Conservation (phyloP, 1,284 basidiomycete species). For the Melampsora larici-populina region DNA sequence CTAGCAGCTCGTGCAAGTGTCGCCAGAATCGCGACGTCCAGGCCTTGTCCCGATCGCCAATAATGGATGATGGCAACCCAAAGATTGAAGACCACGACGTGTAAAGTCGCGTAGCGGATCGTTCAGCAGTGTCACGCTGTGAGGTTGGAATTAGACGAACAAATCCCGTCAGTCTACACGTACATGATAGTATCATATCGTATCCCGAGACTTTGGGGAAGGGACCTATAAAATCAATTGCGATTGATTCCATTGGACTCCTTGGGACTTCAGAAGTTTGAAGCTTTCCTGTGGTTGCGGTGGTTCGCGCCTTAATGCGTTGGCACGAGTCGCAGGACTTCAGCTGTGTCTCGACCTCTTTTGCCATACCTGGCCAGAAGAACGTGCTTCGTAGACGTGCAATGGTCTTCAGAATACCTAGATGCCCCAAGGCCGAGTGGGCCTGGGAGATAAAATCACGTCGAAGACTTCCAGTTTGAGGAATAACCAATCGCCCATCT, state of each 20-base stretch:
- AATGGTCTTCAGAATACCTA: no score
- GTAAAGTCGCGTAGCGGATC: not conserved
- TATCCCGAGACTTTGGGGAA: not conserved
- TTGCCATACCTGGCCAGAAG: no score
- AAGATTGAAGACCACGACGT: not conserved
- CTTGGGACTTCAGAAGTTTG: conserved; percentile 25
- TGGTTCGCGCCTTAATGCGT: conserved; percentile 37
- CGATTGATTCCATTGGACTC: conserved; percentile 30
- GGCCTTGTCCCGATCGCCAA: conserved; percentile 48
- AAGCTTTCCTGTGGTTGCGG: conserved; percentile 11
- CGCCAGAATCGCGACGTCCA: conserved; percentile 50
- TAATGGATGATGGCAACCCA: conserved; percentile 47
- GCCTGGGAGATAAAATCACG: no score
- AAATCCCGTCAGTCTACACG: not conserved
- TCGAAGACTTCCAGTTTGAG: conserved; percentile 43
- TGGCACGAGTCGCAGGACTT: conserved; percentile 44
- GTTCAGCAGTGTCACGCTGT: no score
- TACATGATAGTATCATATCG: not conserved
- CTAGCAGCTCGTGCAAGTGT: conserved; percentile 20
- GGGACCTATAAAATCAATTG: conserved; percentile 10
- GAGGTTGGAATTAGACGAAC: not conserved
- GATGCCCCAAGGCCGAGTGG: no score
- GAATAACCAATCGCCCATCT: conserved; percentile 52
- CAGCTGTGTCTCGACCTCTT: not conserved
- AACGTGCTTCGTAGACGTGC: no score